Base-by-base conservation (phyloP, 805 yeast species). In the Sugiyamaella marilandica region DNA sequence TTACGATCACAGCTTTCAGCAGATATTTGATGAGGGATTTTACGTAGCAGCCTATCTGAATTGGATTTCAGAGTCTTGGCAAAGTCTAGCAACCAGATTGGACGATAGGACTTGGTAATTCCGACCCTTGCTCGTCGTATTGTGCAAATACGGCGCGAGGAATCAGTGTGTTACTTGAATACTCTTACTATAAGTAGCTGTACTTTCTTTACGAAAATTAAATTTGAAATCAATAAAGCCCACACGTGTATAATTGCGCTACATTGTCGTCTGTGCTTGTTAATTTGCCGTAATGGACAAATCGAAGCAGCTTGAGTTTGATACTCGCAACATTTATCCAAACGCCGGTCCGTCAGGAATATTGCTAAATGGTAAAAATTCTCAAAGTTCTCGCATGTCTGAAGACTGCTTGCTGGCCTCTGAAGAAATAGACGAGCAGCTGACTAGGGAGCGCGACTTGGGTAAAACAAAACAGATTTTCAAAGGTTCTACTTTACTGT, bases 401-500 rank as follows among this genome's bases (percentile, higher is more conserved):
- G 43, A 39, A 39, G 43, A 39, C 19, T 19, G 24, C 19, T 21
- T 39, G 19, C 24, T 39, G 13, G 43, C 8, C 7, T 24, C 34
- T 10, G 50, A 47, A 31, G 50, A 47, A 5, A 16, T 47, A 5
- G 50, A 47, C n/a, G 24, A 32, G 16, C 50, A 47, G 29, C 35
- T 47, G 14, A 18, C 16, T 5, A 35, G 43, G 21, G 50, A 47
- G 43, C 41, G 33, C 10, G 43, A 34, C 24, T 35, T 47, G 29
- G 16, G 50, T 4, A 33, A n/a, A 18, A 47, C 34, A 29, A 49
- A 49, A 34, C 52, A 49, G 47, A 32, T 13, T 5, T 49, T 49
- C 47, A 31, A 49, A 32, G 52, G 52, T 9, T 37, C 36, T 32
- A 49, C 52, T 10, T 35, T 50, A 2, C 7, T 41, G 26, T 51